Evolutionary conservation across 306 rosid genomes (phyloP), one percentile per base, ranked within the genome.

Genomic region (Mimosa pudica): DNA sequence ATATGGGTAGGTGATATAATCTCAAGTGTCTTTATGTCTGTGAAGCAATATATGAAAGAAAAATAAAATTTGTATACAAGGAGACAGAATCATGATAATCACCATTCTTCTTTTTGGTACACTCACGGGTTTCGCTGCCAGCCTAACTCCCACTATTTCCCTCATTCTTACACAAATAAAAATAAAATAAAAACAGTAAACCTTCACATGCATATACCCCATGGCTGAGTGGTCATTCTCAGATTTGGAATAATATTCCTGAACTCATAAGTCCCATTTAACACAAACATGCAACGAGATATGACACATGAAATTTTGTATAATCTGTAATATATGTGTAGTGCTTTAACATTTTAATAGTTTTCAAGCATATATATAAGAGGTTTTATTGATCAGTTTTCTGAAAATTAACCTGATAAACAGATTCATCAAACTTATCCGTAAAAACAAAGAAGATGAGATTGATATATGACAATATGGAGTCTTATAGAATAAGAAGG

Each of bases 21-120:
- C 51, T 66, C 83, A 73, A 84, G 80, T 13, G n/a, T 51, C 18
- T 51, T 38, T 38, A 38, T 38, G 52, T 51, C 57, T 57, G 12
- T 18, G 32, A 57, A 57, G 33, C 79, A 81, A 82, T 64, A 70
- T 74, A 73, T 84, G 52, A 77, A 82, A 35, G 8, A 52, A 52
- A 18, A 52, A 36, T 20, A 7, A 52, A 44, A 55, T 13, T 60
- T 33, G 41, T 41, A 45, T 80, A 67, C 71, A 71, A 81, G 83
- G 85, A 81, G 89, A 85, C 86, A 88, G 52, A 67, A 83, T 33
- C 69, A 79, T 84, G 82, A 85, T 83, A n/a, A 79, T 84, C 79
- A 72, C 82, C 46, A 38, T 78, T n/a, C 63, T 42, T 58, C 69
- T 18, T 18, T 38, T 58, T 65, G 79, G 75, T 36, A 71, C 78